Evolutionary conservation across 2,329 filamentous ascomycete species (phyloP).

Genomic region (Neonectria coccinea): DNA sequence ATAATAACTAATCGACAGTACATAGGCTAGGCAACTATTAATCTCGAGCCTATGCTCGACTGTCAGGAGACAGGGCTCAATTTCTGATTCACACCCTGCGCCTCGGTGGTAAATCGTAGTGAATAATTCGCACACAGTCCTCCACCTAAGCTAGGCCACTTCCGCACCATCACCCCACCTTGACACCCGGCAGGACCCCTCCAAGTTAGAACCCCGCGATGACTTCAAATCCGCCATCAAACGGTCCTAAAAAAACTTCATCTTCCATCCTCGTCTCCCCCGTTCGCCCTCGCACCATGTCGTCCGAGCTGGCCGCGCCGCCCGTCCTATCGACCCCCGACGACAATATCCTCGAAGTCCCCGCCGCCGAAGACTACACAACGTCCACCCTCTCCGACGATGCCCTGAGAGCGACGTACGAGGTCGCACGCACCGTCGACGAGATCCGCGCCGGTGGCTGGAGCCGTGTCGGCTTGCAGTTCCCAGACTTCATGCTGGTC

Average conservation of each 20-base stretch:
- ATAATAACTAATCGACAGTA: no score
- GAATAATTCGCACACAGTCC: constrained; percentile 10
- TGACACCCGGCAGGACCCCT: constrained; percentile 40
- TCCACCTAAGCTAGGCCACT: neutral
- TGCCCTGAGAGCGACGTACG: constrained; percentile 82
- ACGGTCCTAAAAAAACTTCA: constrained; percentile 20
- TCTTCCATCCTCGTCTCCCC: constrained; percentile 10
- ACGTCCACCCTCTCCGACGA: constrained; percentile 65
- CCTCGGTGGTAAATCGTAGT: neutral
- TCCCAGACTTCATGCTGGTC: constrained; percentile 90
- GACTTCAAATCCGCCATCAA: constrained; percentile 34
- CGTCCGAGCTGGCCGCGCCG: constrained; percentile 61
- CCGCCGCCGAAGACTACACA: constrained; percentile 52
- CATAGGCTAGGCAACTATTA: no score
- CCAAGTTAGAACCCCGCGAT: constrained; percentile 38
- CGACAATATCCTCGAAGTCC: constrained; percentile 67
- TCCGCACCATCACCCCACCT: constrained; percentile 47
- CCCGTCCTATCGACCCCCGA: constrained; percentile 75
- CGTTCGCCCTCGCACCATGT: constrained; percentile 51
- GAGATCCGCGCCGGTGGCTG: constrained; percentile 81
- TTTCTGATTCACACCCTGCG: neutral
- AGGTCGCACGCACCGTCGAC: constrained; percentile 81
- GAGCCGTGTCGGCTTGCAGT: constrained; percentile 88
- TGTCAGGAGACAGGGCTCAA: neutral
- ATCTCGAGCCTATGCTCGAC: no score